Conservation (phyloP, 208 protist genomes). For the Leishmania turanica region DNA sequence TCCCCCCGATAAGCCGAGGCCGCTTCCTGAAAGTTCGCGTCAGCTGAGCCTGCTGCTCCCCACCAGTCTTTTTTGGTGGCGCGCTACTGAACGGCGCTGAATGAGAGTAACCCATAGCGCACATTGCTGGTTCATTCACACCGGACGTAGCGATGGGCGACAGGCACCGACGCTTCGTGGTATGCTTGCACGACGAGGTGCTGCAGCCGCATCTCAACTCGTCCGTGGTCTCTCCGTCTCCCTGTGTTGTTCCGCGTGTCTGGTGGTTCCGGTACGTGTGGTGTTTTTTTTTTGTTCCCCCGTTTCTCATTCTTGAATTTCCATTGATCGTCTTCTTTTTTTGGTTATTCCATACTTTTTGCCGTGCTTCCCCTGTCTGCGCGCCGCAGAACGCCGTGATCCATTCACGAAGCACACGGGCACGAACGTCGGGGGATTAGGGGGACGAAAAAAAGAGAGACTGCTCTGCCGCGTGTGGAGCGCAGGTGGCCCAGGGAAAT, state of each 20-base stretch:
- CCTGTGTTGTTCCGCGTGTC: not conserved
- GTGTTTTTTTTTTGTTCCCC: not conserved
- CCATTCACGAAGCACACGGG: no score
- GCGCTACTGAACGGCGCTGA: slow-evolving; percentile 7
- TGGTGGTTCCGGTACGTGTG: not conserved
- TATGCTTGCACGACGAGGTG: not conserved
- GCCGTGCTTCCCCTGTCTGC: not conserved
- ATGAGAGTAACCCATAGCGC: not conserved
- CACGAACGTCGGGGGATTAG: no score
- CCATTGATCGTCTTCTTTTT: not conserved
- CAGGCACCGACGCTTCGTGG: not conserved
- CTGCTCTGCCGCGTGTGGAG: no score
- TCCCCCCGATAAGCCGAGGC: not conserved
- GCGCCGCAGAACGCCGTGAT: no score
- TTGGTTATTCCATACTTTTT: not conserved
- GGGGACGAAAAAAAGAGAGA: no score
- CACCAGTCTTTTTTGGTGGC: not conserved
- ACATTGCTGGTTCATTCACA: not conserved
- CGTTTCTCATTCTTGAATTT: not conserved
- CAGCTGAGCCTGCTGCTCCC: not conserved
- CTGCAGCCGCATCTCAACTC: not conserved
- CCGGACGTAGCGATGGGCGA: not conserved
- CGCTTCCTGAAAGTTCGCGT: slow-evolving; percentile 12
- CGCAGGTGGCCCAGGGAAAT: no score
- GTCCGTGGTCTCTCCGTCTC: not conserved